Evolutionary conservation across 2,329 filamentous ascomycete genomes (phyloP).

Genomic region (Colletotrichum filicis): DNA sequence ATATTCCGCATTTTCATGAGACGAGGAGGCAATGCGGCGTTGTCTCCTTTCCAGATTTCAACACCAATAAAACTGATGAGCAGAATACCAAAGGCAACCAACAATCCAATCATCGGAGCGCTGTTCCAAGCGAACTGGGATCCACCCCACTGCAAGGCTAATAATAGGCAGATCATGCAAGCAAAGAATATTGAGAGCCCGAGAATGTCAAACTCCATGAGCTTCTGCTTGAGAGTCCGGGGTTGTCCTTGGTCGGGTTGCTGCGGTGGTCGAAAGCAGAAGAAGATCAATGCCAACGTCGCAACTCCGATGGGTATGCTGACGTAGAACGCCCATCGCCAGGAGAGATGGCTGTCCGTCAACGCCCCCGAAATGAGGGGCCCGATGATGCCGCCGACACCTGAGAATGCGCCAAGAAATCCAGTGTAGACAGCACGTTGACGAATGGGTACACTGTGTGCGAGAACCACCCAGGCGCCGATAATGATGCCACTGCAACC

Average conservation of each 20-base stretch:
- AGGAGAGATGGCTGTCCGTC: conserved; percentile 41
- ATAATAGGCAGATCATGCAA: conserved; percentile 50
- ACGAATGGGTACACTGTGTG: conserved; percentile 46
- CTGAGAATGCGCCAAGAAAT: conserved; percentile 49
- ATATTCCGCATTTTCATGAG: conserved; percentile 43
- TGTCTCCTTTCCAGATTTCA: conserved; percentile 47
- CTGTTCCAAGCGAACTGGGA: conserved; percentile 46
- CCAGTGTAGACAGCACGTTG: conserved; percentile 49
- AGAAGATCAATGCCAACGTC: conserved; percentile 40
- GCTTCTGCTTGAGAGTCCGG: conserved; percentile 12
- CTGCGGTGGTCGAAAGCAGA: conserved; percentile 36
- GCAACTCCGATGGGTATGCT: conserved; percentile 43
- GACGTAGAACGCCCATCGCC: conserved; percentile 45
- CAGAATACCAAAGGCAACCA: conserved; percentile 46
- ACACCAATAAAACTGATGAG: conserved; percentile 42
- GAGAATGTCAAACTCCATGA: conserved; percentile 39
- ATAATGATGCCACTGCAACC: conserved; percentile 49
- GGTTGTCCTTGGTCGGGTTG: conserved; percentile 27
- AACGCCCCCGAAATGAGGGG: conserved; percentile 43
- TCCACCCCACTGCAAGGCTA: conserved; percentile 58
- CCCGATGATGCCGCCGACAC: conserved; percentile 45
- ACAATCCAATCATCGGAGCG: conserved; percentile 46
- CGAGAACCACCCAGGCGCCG: conserved; percentile 51
- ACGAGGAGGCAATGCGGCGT: conserved; percentile 50
- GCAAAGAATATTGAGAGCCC: conserved; percentile 39